A percentile compares a stretch with the other conserved stretches of the same genome.
Conservation (phyloP, 73 alveolate genomes). For the Tetrahymena elliotti region DNA sequence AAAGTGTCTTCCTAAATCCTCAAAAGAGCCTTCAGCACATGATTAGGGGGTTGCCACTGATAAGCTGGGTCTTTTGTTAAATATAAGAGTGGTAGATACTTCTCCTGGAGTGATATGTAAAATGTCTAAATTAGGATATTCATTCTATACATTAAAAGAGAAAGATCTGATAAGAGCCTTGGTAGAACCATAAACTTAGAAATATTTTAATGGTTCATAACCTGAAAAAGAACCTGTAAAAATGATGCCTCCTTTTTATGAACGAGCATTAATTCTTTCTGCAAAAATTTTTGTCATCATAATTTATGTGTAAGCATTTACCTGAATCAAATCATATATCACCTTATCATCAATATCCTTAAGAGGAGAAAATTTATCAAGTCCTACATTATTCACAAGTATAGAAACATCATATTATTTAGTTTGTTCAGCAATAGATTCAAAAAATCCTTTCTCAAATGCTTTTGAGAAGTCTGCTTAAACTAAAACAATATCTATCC, state of each 20-base stretch:
- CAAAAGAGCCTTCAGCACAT: neutral
- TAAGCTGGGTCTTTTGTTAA: neutral
- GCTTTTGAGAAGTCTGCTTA: neutral
- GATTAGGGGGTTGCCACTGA: neutral
- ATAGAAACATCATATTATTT: neutral
- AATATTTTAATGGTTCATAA: neutral
- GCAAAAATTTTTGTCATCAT: neutral
- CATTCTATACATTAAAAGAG: neutral
- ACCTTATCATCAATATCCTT: neutral
- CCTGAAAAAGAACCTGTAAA: neutral
- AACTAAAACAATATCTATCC: neutral
- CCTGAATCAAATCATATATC: neutral
- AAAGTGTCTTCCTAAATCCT: neutral
- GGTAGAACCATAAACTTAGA: neutral
- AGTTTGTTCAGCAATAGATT: neutral
- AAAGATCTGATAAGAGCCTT: neutral
- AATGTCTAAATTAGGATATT: neutral
- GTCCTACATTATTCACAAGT: neutral
- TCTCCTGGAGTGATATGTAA: neutral
- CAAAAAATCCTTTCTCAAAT: neutral
- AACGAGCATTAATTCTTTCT: neutral
- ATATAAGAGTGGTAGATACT: neutral
- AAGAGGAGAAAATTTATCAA: neutral
- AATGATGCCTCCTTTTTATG: neutral
- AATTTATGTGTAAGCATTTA: neutral